Evolutionary conservation across 139 green algal genomes (phyloP).

Genomic region (Picochlorum sp.): DNA sequence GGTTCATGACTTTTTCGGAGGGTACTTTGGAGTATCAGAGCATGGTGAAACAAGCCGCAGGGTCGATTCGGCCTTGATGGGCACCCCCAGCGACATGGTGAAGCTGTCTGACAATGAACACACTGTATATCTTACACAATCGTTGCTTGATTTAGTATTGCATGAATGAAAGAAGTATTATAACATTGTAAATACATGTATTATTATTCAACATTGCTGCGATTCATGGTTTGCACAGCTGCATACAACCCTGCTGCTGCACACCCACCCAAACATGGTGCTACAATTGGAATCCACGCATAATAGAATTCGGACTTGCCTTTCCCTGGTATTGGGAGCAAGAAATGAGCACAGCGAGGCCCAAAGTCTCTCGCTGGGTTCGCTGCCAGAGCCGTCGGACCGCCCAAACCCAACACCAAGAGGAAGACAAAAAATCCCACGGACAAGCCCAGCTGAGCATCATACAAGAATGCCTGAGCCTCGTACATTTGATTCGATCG

Average conservation of each 20-base stretch:
- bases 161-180: neutral
- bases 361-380: slow-evolving; percentile 38
- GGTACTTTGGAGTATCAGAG: neutral
- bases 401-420: slow-evolving; percentile 21
- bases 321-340: slow-evolving; percentile 42
- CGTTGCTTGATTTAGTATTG: too few species aligned
- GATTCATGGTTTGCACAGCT: slow-evolving; percentile 30
- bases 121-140: neutral
- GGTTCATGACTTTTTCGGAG: slow-evolving; percentile 17
- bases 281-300: slow-evolving; percentile 39
- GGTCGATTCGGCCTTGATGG: slow-evolving; percentile 10
- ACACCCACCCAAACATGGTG: slow-evolving; percentile 33
- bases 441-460: slow-evolving; percentile 11
- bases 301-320: slow-evolving; percentile 32
- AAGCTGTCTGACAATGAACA: slow-evolving; percentile 16
- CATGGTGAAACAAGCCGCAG: slow-evolving; percentile 4
- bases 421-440: slow-evolving; percentile 31
- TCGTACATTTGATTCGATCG: slow-evolving; percentile 6
- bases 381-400: slow-evolving; percentile 30
- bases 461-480: neutral
- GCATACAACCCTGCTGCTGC: slow-evolving; percentile 28
- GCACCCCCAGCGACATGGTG: neutral
- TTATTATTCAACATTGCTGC: slow-evolving; percentile 12
- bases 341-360: slow-evolving; percentile 28
- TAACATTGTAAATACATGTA: neutral